Evolutionary conservation across 257 asterid species (phyloP).

Genomic region (Nicotiana tomentosiformis): DNA sequence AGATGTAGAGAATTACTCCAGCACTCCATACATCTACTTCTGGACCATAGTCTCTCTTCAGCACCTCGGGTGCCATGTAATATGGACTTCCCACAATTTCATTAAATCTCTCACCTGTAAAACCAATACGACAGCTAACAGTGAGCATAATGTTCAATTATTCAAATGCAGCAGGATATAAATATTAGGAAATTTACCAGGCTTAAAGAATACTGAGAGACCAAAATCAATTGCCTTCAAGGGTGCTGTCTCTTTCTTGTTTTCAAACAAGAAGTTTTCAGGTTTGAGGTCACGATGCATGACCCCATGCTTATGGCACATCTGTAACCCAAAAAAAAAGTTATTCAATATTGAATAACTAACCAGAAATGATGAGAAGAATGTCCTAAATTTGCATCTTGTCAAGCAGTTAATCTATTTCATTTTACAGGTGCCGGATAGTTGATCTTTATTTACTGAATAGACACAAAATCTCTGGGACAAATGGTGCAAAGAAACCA

Average conservation of each 20-base stretch:
- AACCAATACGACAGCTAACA: neutral
- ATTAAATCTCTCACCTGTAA: constrained; percentile 33
- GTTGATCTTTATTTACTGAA: neutral
- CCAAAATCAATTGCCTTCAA: constrained; percentile 48
- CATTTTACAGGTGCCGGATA: neutral
- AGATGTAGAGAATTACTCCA: constrained; percentile 46
- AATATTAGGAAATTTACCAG: constrained; percentile 24
- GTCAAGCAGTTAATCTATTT: neutral
- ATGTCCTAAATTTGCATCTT: neutral
- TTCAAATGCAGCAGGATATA: neutral
- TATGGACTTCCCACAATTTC: constrained; percentile 51
- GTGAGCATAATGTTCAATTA: neutral
- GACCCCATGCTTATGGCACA: constrained; percentile 46
- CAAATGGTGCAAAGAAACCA: neutral
- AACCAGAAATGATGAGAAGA: neutral
- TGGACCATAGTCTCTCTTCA: constrained; percentile 44
- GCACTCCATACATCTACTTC: constrained; percentile 57
- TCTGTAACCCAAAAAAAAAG: constrained; percentile 21
- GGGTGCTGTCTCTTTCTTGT: constrained; percentile 43
- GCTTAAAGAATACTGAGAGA: constrained; percentile 38
- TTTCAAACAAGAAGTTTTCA: constrained; percentile 39
- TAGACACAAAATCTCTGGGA: neutral
- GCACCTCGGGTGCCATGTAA: constrained; percentile 53
- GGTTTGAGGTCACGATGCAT: constrained; percentile 55
- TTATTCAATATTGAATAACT: neutral